These are phyloP conservation scores for Chytriomyces hyalinus DNA, from an alignment of 192 early-diverging fungal species.

Conservation along the genomic window DNA sequence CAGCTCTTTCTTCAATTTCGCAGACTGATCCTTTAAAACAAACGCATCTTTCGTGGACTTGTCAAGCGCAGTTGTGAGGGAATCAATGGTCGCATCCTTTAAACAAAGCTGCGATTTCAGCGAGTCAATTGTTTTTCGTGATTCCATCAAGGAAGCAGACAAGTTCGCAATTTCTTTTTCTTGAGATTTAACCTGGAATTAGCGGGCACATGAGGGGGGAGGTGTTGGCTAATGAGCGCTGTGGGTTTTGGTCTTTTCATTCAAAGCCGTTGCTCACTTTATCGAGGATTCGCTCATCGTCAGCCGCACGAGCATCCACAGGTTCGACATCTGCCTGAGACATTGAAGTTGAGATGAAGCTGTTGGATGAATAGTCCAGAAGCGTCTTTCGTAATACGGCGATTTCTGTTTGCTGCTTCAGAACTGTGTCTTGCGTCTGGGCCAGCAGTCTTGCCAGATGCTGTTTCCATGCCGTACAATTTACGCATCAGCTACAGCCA, in stretches of 20 bases:
- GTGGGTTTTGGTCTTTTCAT: too few relatives aligned
- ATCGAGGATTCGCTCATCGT: too few relatives aligned
- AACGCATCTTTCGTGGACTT: not conserved
- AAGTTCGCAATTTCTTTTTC: too few relatives aligned
- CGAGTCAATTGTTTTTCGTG: not conserved
- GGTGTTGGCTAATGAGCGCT: too few relatives aligned
- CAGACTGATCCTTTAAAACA: not conserved
- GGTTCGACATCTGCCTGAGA: too few relatives aligned
- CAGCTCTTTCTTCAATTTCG: not conserved
- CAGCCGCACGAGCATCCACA: too few relatives aligned
- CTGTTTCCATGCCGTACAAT: not conserved
- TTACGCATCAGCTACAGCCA: too few relatives aligned
- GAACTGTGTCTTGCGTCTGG: constrained; percentile 13
- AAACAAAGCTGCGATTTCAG: not conserved
- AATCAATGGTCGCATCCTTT: not conserved
- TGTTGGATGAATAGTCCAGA: not conserved
- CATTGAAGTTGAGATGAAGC: not conserved
- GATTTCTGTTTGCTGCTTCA: constrained; percentile 13
- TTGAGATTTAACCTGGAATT: too few relatives aligned
- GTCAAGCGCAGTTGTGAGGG: constrained; percentile 4
- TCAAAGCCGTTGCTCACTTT: too few relatives aligned
- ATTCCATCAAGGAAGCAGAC: too few relatives aligned
- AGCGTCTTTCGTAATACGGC: constrained; percentile 18
- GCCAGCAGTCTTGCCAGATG: constrained; percentile 18
- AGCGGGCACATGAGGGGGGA: too few relatives aligned